phyloP scores from a whole-genome alignment of 257 asterid species.

The Penstemon newberryi region DNA sequence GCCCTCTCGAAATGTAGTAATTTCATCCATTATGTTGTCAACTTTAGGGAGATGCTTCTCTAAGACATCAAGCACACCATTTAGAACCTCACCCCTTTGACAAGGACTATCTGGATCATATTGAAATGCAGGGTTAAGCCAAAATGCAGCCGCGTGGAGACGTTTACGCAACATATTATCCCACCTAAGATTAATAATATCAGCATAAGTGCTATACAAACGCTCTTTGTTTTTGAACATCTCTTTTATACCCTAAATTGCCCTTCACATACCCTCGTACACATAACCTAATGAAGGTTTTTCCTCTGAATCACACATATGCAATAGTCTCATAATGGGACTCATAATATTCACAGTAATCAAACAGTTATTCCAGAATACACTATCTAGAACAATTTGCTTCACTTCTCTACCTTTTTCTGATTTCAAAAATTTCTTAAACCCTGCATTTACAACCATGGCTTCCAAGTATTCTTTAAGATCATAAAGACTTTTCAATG shows the following conservation, averaged over 20 bases:
- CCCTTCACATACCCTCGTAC: slow-evolving; percentile 17
- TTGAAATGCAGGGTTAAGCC: slow-evolving; percentile 2
- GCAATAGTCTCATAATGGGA: not conserved
- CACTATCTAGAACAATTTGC: not conserved
- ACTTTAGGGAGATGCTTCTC: not conserved
- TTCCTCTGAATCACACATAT: slow-evolving; percentile 3
- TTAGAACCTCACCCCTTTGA: not conserved
- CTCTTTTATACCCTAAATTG: not conserved
- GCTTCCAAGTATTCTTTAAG: slow-evolving; percentile 11
- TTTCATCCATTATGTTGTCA: not conserved
- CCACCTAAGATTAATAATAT: slow-evolving; percentile 12
- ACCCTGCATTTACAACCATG: not conserved
- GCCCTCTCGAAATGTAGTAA: not conserved
- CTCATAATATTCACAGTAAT: slow-evolving; percentile 1
- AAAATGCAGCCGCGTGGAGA: slow-evolving; percentile 12
- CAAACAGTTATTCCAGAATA: slow-evolving; percentile 14
- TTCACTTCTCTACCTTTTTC: not conserved
- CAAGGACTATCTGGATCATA: not conserved
- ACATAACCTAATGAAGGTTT: slow-evolving; percentile 10
- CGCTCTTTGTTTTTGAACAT: not conserved
- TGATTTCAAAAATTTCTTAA: slow-evolving; percentile 1
- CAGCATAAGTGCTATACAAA: not conserved
- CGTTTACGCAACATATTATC: slow-evolving; percentile 11
- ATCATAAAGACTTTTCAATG: slow-evolving; percentile 21
- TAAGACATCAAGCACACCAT: not conserved